Evolutionary conservation across 2,329 filamentous ascomycete genomes (phyloP), one percentile per base, ranked within the genome.

Genomic region (Elsinoe ampelina): DNA sequence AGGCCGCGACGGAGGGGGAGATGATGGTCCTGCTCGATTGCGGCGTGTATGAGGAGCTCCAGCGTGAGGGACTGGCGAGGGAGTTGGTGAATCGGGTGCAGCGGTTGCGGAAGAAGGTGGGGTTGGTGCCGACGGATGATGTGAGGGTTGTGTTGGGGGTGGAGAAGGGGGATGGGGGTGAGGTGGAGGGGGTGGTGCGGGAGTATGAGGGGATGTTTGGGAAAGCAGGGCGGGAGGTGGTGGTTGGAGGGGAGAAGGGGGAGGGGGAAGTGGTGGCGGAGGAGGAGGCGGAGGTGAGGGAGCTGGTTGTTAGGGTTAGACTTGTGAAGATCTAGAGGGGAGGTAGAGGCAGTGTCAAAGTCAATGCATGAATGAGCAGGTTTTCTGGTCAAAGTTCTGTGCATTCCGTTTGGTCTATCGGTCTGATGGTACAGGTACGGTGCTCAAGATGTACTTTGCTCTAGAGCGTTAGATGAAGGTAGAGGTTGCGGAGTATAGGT

Each of bases 81-180:
- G 93, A 97, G 72, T 86, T 98, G 62, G 87, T 98, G 75, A 87
- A 95, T 71, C 85, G 92, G 39, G 87, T 98, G 19, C 93, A 98
- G 74, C 82, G 88, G 63, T 77, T 97, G 61, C 84, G 93, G 62
- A 98, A 98, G 81, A 93, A 93, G 76, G 91, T 91, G 6, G 89
- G 89, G 0, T 77, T 98, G 54, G 83, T 91, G 61, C 84, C 90
- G 1, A 97, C 92, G 0, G 93, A 98, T 67, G 93, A 97, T 67
- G 85, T 98, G 61, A 88, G 86, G 74, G 95, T 98, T 87, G 87
- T 95, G 71, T 97, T 95, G 74, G 79, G 79, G 58, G 83, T 97
- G 4, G 59, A 60, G 30, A 63, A 65, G 41, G 90, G 95, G 67
- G 60, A 62, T n/a, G 60, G 55, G 20, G 58, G 62, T 38, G 63